Evolutionary conservation across 108 stramenopile species (phyloP).

Genomic region (Cyclotella cryptica): DNA sequence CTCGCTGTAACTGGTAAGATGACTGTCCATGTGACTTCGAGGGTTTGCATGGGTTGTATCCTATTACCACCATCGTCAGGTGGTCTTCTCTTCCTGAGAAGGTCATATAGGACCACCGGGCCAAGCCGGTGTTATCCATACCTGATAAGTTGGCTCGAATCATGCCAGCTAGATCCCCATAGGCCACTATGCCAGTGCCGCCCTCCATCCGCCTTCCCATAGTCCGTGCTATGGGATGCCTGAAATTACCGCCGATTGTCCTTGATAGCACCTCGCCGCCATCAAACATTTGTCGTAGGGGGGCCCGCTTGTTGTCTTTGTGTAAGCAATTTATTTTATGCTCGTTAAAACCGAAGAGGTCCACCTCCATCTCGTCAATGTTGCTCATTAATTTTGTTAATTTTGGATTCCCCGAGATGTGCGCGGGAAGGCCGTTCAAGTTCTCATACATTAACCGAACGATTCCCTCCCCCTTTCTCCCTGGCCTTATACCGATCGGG

Average conservation of each 20-base stretch:
- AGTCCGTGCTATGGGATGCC: too few species aligned
- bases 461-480: neutral
- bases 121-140: slow-evolving; percentile 1
- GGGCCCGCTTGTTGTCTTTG: slow-evolving; percentile 17
- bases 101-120: neutral
- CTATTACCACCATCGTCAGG: slow-evolving; percentile 1
- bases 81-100: slow-evolving; percentile 4
- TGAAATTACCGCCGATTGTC: too few species aligned
- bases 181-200: too few species aligned
- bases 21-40: neutral
- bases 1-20: slow-evolving; percentile 18
- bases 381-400: neutral
- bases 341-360: too few species aligned
- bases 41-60: slow-evolving; percentile 21
- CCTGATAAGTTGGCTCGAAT: neutral
- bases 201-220: too few species aligned
- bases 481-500: neutral
- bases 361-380: slow-evolving; percentile 24
- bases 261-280: slow-evolving; percentile 25
- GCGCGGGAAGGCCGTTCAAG: too few species aligned
- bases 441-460: slow-evolving; percentile 13
- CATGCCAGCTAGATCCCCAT: too few species aligned
- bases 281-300: slow-evolving; percentile 5
- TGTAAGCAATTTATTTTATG: too few species aligned
- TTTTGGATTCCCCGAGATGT: slow-evolving; percentile 1